phyloP scores from a whole-genome alignment of 345 rosid species.

The Balakata baccata region DNA sequence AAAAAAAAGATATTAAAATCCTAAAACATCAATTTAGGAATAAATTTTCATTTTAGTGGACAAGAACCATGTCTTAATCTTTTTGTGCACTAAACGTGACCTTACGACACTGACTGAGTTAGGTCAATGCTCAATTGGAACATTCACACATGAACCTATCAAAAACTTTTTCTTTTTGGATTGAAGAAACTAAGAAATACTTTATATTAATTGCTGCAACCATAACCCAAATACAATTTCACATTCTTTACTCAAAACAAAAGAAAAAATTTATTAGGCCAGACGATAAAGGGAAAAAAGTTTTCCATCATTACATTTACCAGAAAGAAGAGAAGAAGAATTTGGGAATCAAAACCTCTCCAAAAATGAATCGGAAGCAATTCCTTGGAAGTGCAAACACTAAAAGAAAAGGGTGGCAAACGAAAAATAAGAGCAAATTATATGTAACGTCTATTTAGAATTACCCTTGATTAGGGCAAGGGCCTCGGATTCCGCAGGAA shows the following conservation, averaged over 20 bases:
- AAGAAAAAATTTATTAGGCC: not conserved
- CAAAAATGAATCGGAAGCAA: not conserved
- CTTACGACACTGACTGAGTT: no score
- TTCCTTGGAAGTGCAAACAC: not conserved
- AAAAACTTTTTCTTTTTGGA: not conserved
- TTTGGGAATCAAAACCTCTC: not conserved
- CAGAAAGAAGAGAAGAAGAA: not conserved
- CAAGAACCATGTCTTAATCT: no score
- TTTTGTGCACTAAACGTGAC: no score
- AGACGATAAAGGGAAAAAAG: not conserved
- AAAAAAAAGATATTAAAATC: no score
- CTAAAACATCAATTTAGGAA: no score
- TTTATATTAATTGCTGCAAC: not conserved
- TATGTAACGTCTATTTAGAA: not conserved
- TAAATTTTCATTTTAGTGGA: no score
- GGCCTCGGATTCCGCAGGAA: slow-evolving; percentile 60
- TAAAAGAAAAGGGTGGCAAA: not conserved
- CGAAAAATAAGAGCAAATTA: not conserved
- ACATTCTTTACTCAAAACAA: not conserved
- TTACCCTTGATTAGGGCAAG: slow-evolving; percentile 26
- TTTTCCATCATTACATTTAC: not conserved
- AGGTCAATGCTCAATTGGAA: not conserved
- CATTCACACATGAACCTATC: not conserved
- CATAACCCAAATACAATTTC: not conserved
- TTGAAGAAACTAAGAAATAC: not conserved